Percentiles rank a stretch among this genome's conserved stretches.
phyloP scores from a whole-genome alignment of 306 rosid genomes.

The Biancaea sappan region DNA sequence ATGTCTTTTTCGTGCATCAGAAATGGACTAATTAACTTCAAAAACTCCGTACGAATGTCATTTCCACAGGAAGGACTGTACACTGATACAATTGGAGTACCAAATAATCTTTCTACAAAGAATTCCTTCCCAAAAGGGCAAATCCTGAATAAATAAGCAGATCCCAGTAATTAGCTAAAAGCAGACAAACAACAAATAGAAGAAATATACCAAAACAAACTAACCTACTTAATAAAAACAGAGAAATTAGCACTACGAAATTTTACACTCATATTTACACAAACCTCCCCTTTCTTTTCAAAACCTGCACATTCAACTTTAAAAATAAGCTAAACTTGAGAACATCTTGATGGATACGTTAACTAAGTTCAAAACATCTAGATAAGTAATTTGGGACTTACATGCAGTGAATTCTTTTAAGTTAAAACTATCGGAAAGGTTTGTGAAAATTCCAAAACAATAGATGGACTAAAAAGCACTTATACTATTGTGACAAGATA shows the following conservation, averaged over 20 bases:
- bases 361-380: too few relatives aligned
- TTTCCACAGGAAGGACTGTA: constrained; percentile 46
- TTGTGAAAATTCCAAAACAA: not conserved
- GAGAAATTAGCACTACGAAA: not conserved
- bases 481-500: too few relatives aligned
- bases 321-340: too few relatives aligned
- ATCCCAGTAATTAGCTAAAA: constrained; percentile 17
- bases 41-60: constrained; percentile 51
- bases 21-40: constrained; percentile 59
- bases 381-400: too few relatives aligned
- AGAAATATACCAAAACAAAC: constrained; percentile 24
- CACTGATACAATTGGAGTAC: constrained; percentile 67
- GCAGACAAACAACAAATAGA: constrained; percentile 2
- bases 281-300: not conserved
- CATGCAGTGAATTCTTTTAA: not conserved
- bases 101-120: constrained; percentile 38
- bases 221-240: too few relatives aligned
- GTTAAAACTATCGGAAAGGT: not conserved
- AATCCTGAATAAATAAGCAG: constrained; percentile 35
- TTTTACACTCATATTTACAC: constrained; percentile 6
- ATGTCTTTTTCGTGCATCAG: constrained; percentile 41
- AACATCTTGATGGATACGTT: too few relatives aligned
- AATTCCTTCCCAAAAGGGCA: constrained; percentile 33
- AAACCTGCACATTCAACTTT: not conserved
- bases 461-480: too few relatives aligned